These are phyloP conservation scores for Mucor velutinosus DNA, from an alignment of 371 early-diverging fungal genomes.

Conservation along the genomic window DNA sequence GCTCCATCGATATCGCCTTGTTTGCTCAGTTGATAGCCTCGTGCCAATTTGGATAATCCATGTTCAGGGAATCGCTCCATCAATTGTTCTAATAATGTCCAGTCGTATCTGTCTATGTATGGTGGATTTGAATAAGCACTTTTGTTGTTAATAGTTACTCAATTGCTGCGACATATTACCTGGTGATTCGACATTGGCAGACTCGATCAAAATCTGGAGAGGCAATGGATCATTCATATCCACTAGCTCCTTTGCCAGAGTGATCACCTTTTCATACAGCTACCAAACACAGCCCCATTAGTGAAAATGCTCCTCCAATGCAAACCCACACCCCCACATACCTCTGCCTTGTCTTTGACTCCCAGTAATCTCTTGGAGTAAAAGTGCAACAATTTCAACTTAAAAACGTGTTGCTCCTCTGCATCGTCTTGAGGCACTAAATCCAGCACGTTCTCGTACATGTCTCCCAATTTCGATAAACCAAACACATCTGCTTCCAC, in stretches of 20 bases:
- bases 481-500: conserved; percentile 64
- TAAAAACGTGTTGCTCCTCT: conserved; percentile 17
- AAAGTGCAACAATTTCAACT: conserved; percentile 34
- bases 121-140: neutral
- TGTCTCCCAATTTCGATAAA: conserved; percentile 55
- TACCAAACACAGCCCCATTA: neutral
- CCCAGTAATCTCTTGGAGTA: conserved; percentile 32
- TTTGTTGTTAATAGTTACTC: neutral
- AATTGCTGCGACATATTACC: conserved; percentile 24
- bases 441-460: conserved; percentile 47
- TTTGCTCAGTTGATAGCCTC: conserved; percentile 47
- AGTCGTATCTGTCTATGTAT: conserved; percentile 49
- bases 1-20: conserved; percentile 47
- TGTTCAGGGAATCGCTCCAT: conserved; percentile 51
- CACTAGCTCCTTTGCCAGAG: conserved; percentile 42
- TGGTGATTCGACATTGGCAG: conserved; percentile 40
- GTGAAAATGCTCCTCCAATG: neutral
- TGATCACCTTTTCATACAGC: conserved; percentile 37
- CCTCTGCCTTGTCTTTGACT: conserved; percentile 28
- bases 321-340: neutral
- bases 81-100: conserved; percentile 39
- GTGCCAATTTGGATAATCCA: conserved; percentile 55
- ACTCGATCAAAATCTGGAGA: conserved; percentile 55
- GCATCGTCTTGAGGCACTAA: conserved; percentile 20
- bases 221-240: conserved; percentile 40